These are phyloP conservation scores for Deuterostichococcus epilithicus DNA, from an alignment of 139 green algal species.

Conservation along the genomic window DNA sequence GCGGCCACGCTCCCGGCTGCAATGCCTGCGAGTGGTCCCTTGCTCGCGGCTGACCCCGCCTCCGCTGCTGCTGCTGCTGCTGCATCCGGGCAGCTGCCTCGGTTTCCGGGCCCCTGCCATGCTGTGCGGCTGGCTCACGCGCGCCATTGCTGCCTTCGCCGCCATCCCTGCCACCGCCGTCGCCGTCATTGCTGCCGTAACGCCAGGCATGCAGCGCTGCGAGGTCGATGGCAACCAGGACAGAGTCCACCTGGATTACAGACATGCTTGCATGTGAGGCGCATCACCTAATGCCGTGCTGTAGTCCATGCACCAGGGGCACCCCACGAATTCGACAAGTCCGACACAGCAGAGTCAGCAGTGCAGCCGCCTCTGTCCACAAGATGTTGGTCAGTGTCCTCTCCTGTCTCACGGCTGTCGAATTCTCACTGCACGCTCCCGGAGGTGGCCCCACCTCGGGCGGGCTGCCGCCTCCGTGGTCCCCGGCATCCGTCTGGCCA, in stretches of 20 bases:
- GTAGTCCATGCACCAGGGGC: too few species aligned
- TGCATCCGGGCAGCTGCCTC: too few species aligned
- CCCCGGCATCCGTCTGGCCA: conserved; percentile 81
- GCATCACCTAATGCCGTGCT: too few species aligned
- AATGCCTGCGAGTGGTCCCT: background rate
- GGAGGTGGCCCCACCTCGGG: too few species aligned
- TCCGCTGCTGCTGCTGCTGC: too few species aligned
- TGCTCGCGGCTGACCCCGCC: background rate
- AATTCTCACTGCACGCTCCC: too few species aligned
- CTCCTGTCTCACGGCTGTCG: background rate
- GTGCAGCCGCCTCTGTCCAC: too few species aligned
- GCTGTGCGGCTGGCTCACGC: background rate
- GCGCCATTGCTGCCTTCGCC: too few species aligned
- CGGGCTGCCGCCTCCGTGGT: conserved; percentile 86
- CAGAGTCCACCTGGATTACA: background rate
- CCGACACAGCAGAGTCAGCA: too few species aligned
- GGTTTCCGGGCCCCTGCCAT: background rate
- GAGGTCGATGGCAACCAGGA: background rate
- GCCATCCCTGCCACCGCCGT: too few species aligned
- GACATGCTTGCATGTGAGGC: background rate
- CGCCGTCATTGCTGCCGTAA: background rate
- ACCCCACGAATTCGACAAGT: too few species aligned
- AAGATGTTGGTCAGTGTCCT: too few species aligned
- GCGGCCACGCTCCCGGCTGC: background rate
- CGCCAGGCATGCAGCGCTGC: background rate